These are phyloP conservation scores for Phlegmacium glaucopus DNA, from an alignment of 768 basidiomycete genomes.

Conservation along the genomic window DNA sequence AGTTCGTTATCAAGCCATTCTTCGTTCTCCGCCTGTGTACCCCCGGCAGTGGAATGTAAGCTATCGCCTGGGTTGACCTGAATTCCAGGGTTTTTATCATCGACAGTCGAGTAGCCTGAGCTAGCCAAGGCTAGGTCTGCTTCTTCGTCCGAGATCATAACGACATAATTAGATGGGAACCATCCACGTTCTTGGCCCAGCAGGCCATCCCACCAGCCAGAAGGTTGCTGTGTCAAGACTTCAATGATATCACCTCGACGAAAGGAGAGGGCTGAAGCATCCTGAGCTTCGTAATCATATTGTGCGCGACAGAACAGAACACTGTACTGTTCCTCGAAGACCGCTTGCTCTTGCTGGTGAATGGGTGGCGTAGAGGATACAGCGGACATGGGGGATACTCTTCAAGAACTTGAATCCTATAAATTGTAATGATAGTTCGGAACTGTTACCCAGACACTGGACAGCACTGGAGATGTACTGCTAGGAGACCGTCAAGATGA, in stretches of 20 bases:
- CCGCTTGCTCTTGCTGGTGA: constrained; percentile 30
- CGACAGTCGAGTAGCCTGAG: constrained; percentile 41
- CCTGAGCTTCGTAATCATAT: constrained; percentile 88
- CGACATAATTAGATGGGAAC: constrained; percentile 97
- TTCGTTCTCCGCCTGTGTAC: constrained; percentile 44
- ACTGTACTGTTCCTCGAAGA: constrained; percentile 56
- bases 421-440: too few relatives aligned
- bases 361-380: neutral
- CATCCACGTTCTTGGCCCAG: constrained; percentile 88
- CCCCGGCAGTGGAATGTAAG: constrained; percentile 45
- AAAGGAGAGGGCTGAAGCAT: constrained; percentile 88
- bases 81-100: constrained; percentile 19
- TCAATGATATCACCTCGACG: constrained; percentile 87
- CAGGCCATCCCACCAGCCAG: constrained; percentile 98
- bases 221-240: constrained; percentile 85
- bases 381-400: neutral
- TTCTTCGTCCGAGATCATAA: constrained; percentile 73
- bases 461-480: constrained; percentile 10
- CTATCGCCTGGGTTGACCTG: constrained; percentile 40
- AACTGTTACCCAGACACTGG: too few relatives aligned
- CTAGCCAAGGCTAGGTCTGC: constrained; percentile 63
- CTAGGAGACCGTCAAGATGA: constrained; percentile 11
- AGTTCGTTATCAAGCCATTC: constrained; percentile 56
- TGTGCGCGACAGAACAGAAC: constrained; percentile 88
- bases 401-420: neutral